These are phyloP conservation scores for Peziza echinospora DNA, from an alignment of 495 filamentous ascomycete genomes.

Conservation along the genomic window DNA sequence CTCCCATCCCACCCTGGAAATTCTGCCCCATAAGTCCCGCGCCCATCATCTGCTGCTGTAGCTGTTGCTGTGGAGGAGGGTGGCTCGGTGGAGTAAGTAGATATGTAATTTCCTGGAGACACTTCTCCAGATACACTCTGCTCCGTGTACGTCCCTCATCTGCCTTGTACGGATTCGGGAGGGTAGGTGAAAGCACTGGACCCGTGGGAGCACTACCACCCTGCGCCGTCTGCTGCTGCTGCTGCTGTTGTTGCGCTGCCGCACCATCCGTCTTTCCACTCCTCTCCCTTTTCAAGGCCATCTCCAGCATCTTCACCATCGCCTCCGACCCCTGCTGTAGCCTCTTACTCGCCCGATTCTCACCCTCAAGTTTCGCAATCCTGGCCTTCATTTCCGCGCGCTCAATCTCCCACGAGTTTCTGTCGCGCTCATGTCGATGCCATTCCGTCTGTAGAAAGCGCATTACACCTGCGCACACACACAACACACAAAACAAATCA, in stretches of 20 bases:
- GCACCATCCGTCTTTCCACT: constrained; percentile 29
- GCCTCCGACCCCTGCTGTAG: constrained; percentile 70
- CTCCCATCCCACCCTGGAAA: constrained; percentile 13
- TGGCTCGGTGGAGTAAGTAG: constrained; percentile 42
- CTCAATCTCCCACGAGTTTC: constrained; percentile 98
- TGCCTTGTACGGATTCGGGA: constrained; percentile 14
- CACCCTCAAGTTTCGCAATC: constrained; percentile 87
- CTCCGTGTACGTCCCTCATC: constrained; percentile 18
- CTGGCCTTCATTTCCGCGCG: constrained; percentile 96
- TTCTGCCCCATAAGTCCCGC: too few relatives aligned
- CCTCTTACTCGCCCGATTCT: constrained; percentile 60
- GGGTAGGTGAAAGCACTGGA: background rate
- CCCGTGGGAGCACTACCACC: background rate
- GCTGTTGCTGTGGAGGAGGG: constrained; percentile 33
- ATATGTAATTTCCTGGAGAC: constrained; percentile 41
- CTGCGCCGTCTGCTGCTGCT: too few relatives aligned
- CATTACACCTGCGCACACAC: constrained; percentile 58
- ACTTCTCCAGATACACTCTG: constrained; percentile 33
- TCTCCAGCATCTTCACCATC: constrained; percentile 77
- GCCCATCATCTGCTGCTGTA: constrained; percentile 23
- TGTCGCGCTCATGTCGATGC: constrained; percentile 93
- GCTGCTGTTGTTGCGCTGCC: constrained; percentile 1
- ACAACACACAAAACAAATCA: background rate
- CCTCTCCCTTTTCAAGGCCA: constrained; percentile 56
- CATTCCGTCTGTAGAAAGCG: constrained; percentile 97